phyloP scores from a whole-genome alignment of 192 early-diverging fungal species.

The Pilobolus umbonatus region DNA sequence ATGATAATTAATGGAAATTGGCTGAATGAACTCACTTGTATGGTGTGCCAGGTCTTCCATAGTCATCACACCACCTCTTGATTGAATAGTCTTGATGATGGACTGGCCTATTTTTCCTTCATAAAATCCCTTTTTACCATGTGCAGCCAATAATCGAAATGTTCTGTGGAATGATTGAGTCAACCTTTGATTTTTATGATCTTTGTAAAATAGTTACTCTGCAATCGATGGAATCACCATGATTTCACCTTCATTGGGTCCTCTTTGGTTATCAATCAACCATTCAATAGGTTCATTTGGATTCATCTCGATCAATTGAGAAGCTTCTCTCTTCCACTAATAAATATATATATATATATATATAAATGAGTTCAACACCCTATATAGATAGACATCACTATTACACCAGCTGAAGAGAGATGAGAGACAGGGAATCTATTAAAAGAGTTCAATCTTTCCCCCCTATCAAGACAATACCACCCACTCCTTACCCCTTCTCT shows the following conservation, averaged over 20 bases:
- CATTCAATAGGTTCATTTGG: constrained; percentile 45
- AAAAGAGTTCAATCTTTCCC: background rate
- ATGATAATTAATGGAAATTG: constrained; percentile 61
- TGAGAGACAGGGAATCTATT: constrained; percentile 23
- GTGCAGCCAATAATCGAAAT: constrained; percentile 48
- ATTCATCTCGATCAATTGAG: constrained; percentile 21
- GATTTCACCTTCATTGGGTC: constrained; percentile 58
- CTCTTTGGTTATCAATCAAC: constrained; percentile 40
- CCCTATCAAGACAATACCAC: too few relatives aligned
- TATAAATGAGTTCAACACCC: background rate
- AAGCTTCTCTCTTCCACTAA: constrained; percentile 37
- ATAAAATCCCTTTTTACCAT: constrained; percentile 69
- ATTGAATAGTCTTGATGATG: constrained; percentile 51
- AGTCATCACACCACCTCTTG: constrained; percentile 57
- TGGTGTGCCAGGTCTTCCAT: constrained; percentile 61
- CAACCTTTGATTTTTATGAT: background rate
- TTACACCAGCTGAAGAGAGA: constrained; percentile 28
- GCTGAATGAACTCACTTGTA: constrained; percentile 41
- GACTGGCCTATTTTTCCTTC: constrained; percentile 58
- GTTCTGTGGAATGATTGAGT: constrained; percentile 30
- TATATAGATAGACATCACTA: background rate
- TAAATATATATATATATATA: background rate
- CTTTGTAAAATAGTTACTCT: constrained; percentile 28
- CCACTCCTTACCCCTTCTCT: constrained; percentile 54
- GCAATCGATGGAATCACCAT: constrained; percentile 56